These are phyloP conservation scores for Tetrahymena thermophila DNA, from an alignment of 73 alveolate species.

Conservation along the genomic window DNA sequence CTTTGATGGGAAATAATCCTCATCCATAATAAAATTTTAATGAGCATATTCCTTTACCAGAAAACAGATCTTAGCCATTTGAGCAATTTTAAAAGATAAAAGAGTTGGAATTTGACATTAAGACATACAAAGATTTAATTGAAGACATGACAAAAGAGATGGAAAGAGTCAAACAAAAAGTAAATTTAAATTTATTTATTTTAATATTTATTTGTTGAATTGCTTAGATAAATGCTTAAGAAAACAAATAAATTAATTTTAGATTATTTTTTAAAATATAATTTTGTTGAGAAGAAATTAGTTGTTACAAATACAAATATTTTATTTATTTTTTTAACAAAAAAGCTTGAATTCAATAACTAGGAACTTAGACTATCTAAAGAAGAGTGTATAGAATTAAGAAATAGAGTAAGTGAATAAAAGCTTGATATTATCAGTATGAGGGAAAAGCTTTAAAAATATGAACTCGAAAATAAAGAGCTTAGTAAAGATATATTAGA, in stretches of 20 bases:
- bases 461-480: background rate
- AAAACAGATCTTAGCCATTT: background rate
- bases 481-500: background rate
- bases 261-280: no score
- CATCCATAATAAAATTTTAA: background rate
- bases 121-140: background rate
- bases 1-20: background rate
- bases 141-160: background rate
- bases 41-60: background rate
- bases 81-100: background rate
- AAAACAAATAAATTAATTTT: no score
- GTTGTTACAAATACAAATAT: no score
- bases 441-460: background rate
- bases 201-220: no score
- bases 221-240: no score
- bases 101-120: background rate
- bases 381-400: background rate
- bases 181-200: background rate
- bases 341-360: background rate
- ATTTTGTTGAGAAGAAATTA: no score
- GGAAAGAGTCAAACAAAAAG: background rate
- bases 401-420: background rate
- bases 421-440: background rate
- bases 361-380: background rate
- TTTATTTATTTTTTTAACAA: background rate